Base-by-base conservation (phyloP, 805 yeast genomes). In the Ogataea saltuana region DNA sequence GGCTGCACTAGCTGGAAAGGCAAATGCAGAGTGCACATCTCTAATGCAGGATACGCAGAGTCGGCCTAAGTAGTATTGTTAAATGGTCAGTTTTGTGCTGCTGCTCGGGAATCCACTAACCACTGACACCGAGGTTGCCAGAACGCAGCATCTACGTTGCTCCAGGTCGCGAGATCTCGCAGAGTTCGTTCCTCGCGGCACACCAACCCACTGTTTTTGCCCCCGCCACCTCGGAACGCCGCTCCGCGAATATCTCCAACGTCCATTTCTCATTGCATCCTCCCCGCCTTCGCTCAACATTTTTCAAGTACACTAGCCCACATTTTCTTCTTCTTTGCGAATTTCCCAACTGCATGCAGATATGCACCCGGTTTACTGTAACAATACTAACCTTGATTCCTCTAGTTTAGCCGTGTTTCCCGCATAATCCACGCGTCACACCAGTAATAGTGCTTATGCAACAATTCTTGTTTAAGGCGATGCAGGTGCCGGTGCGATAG, bases 321-420 rank as follows among this genome's bases (percentile, higher is more conserved):
- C 26, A 22, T 22, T 22, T 22, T 11, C 26, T 22, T 22, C 26
- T 8, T 8, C 26, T 22, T n/a, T n/a, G n/a, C n/a, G n/a, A n/a
- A n/a, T 35, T 17, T 6, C 17, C 31, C 22, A 19, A 9, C 5
- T 4, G 31, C 27, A 19, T 25, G 25, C 12, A 18, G 21, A n/a
- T 19, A 29, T 15, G 33, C 40, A 21, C 19, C 19, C 33, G 7
- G 26, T 17, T 18, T 19, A 12, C 19, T 13, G 12, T 8, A 10
- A 9, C 20, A 17, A 34, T 34, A 8, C n/a, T 20, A 4, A 34
- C 9, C 9, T 9, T 12, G 16, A 17, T 34, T 10, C 22, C 22
- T 15, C 28, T 23, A 34, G 38, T 22, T 23, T 25, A 34, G 38
- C 38, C 38, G 38, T 22, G n/a, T 26, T 32, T 23, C 23, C 6